These are phyloP conservation scores for Anacardium occidentale DNA, from an alignment of 345 rosid species.

Conservation along the genomic window DNA sequence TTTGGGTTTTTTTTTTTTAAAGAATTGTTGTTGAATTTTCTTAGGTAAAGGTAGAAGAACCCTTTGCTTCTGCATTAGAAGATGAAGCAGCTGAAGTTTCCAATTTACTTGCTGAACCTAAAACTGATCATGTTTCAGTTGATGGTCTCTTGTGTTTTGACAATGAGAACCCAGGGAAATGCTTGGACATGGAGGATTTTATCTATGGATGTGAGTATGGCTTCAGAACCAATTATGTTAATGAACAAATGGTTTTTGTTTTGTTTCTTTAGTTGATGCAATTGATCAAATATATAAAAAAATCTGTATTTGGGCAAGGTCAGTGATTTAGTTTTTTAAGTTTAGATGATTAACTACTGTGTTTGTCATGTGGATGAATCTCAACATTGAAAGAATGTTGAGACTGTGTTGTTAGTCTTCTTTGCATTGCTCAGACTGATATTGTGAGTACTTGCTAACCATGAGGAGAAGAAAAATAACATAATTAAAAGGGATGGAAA, in stretches of 20 bases:
- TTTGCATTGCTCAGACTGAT: background rate
- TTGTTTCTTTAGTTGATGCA: slow-evolving; percentile 12
- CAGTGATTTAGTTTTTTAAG: background rate
- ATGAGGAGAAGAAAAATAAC: too few relatives aligned
- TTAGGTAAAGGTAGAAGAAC: slow-evolving; percentile 50
- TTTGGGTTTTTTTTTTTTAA: background rate
- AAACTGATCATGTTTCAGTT: slow-evolving; percentile 43
- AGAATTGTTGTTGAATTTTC: background rate
- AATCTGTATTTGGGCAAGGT: background rate
- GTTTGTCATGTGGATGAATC: background rate
- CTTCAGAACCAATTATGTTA: slow-evolving; percentile 44
- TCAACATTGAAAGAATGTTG: background rate
- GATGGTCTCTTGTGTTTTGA: slow-evolving; percentile 52
- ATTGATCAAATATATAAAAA: background rate
- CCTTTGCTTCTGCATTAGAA: slow-evolving; percentile 37
- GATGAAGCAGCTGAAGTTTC: slow-evolving; percentile 47
- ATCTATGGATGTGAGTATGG: slow-evolving; percentile 44
- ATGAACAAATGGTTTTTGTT: slow-evolving; percentile 8
- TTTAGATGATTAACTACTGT: background rate
- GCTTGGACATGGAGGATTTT: slow-evolving; percentile 47
- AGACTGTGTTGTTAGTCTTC: background rate
- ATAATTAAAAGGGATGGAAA: too few relatives aligned
- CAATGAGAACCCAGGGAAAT: slow-evolving; percentile 48
- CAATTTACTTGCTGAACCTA: slow-evolving; percentile 47
- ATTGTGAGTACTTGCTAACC: background rate